A percentile compares a stretch with the other conserved stretches of the same genome.
Conservation (phyloP, 495 filamentous ascomycete species). For the Aspergillus cristatus region DNA sequence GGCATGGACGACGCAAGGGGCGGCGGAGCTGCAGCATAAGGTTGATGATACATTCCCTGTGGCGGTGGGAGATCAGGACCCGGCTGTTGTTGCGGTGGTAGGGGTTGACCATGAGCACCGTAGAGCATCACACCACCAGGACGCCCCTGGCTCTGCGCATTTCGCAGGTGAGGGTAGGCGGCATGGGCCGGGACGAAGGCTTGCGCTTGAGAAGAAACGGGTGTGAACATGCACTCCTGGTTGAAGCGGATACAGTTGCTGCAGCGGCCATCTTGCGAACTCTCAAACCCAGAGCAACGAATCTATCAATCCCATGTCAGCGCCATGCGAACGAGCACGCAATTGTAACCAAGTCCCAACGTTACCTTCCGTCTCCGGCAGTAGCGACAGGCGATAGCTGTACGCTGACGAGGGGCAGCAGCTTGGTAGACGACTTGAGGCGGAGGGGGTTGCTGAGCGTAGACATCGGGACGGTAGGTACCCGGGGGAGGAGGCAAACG, state of each 20-base stretch:
- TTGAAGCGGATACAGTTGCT: conserved; percentile 73
- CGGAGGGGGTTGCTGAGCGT: conserved; percentile 34
- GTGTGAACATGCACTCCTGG: conserved; percentile 81
- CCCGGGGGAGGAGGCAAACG: conserved; percentile 33
- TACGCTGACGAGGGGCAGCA: conserved; percentile 68
- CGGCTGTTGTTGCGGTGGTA: conserved; percentile 44
- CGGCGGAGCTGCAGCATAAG: conserved; percentile 32
- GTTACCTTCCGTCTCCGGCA: conserved; percentile 75
- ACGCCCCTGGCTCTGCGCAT: conserved; percentile 33
- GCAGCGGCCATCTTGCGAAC: conserved; percentile 67
- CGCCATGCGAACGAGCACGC: background rate
- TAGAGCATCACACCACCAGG: conserved; percentile 44
- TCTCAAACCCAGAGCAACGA: conserved; percentile 76
- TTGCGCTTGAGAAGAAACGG: conserved; percentile 73
- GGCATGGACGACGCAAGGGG: conserved; percentile 29
- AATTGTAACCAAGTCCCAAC: conserved; percentile 6
- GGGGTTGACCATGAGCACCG: conserved; percentile 69
- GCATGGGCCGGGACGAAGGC: conserved; percentile 77
- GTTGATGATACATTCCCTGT: conserved; percentile 35
- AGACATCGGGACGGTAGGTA: conserved; percentile 36
- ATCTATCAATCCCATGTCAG: conserved; percentile 44
- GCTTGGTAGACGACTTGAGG: conserved; percentile 50
- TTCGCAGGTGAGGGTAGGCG: conserved; percentile 53
- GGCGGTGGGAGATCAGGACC: conserved; percentile 40
- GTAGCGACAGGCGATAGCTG: conserved; percentile 79